phyloP scores from a whole-genome alignment of 2,329 filamentous ascomycete species.

The Coniochaeta ligniaria region DNA sequence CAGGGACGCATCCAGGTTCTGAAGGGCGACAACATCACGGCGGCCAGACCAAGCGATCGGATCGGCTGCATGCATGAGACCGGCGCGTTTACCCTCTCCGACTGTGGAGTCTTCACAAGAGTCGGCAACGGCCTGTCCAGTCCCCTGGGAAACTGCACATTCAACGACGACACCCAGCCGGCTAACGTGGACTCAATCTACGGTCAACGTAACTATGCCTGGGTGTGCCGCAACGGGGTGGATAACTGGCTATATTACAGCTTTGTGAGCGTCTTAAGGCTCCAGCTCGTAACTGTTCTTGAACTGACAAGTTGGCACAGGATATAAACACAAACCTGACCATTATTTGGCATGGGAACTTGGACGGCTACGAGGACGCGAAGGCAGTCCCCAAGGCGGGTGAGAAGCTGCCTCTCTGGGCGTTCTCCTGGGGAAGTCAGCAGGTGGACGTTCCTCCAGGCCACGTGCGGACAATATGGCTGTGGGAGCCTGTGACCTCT shows the following conservation, averaged over 20 bases:
- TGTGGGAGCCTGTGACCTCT: not conserved
- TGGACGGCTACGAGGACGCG: not conserved
- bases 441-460: not conserved
- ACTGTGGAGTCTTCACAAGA: not conserved
- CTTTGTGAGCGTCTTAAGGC: not conserved
- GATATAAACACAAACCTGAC: not conserved
- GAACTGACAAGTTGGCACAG: not conserved
- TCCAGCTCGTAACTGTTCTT: not conserved
- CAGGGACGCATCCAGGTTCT: conserved; percentile 1
- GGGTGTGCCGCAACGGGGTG: not conserved
- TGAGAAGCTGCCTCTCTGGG: not conserved
- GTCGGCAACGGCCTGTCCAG: not conserved
- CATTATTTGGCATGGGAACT: not conserved
- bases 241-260: not conserved
- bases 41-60: not conserved
- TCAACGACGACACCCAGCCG: not conserved
- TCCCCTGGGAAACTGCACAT: not conserved
- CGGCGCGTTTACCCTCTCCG: not conserved
- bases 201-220: not conserved
- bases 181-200: not conserved
- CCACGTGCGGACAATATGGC: not conserved
- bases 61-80: not conserved
- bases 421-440: not conserved
- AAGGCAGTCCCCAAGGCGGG: not conserved
- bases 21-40: not conserved